These are phyloP conservation scores for Patellifolia procumbens DNA, from an alignment of 179 eudicot genomes.

Conservation along the genomic window DNA sequence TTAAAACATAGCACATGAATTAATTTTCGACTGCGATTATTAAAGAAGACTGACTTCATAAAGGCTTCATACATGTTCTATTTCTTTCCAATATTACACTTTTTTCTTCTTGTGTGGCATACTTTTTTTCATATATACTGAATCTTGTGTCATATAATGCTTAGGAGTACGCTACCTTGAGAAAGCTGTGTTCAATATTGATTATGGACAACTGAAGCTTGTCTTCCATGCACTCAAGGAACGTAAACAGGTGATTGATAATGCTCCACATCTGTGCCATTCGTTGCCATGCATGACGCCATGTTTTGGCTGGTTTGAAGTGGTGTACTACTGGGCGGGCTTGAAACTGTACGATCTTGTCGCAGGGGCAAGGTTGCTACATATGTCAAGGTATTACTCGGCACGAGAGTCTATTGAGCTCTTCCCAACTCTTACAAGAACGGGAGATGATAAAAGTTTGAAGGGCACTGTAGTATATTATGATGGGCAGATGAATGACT, in stretches of 20 bases:
- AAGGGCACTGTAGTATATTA: conserved; percentile 98
- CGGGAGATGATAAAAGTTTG: conserved; percentile 60
- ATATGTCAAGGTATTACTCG: conserved; percentile 90
- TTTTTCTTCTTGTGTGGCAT: background rate
- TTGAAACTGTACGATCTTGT: conserved; percentile 90
- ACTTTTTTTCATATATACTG: conserved; percentile 13
- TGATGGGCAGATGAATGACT: conserved; percentile 99
- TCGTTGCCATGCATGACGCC: conserved; percentile 98
- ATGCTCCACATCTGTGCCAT: conserved; percentile 96
- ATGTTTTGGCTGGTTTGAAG: conserved; percentile 94
- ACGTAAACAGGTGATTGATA: conserved; percentile 89
- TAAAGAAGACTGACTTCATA: background rate
- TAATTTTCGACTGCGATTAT: background rate
- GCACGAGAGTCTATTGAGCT: conserved; percentile 80
- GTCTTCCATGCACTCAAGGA: conserved; percentile 98
- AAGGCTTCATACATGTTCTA: background rate
- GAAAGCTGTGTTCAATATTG: conserved; percentile 93
- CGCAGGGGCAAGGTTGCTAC: conserved; percentile 74
- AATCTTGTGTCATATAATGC: conserved; percentile 25
- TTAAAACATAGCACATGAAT: no score
- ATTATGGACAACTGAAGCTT: conserved; percentile 91
- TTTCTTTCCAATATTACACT: background rate
- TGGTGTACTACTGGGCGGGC: conserved; percentile 87
- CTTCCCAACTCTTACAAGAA: conserved; percentile 87
- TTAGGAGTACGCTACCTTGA: conserved; percentile 98